Percentiles rank a stretch among this genome's conserved stretches.
These are phyloP conservation scores for Lasiodiplodia sp. DNA, from an alignment of 2,329 filamentous ascomycete genomes.

Conservation along the genomic window DNA sequence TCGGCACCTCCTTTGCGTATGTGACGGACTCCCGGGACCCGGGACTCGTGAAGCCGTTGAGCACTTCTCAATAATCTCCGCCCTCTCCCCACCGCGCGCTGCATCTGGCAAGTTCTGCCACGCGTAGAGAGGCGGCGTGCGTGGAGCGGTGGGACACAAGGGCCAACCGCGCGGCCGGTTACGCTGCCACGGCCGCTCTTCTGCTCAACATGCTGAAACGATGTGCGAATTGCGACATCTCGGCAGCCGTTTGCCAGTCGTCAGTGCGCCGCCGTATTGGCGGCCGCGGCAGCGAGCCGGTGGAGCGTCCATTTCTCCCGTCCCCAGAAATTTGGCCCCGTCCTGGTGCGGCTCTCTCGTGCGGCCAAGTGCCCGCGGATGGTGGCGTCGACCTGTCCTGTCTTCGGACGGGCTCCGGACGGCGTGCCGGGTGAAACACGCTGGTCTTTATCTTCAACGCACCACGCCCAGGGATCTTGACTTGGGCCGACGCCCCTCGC, in stretches of 20 bases:
- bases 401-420: background rate
- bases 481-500: conserved; percentile 5
- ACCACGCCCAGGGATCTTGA: conserved; percentile 1
- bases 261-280: conserved; percentile 23
- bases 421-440: conserved; percentile 19
- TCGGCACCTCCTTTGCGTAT: conserved; percentile 8
- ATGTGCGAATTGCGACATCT: conserved; percentile 28
- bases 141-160: conserved; percentile 17
- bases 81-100: conserved; percentile 5
- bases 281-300: conserved; percentile 7
- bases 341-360: conserved; percentile 5
- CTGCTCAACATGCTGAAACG: conserved; percentile 18
- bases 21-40: conserved; percentile 19
- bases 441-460: conserved; percentile 18
- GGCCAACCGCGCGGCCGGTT: conserved; percentile 26
- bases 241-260: conserved; percentile 20
- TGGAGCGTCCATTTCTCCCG: background rate
- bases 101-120: conserved; percentile 1
- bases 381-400: background rate
- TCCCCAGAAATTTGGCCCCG: background rate
- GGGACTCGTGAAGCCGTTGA: background rate
- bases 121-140: conserved; percentile 2
- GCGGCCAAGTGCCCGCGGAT: background rate
- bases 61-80: conserved; percentile 22
- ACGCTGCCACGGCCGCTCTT: background rate